Evolutionary conservation across 371 early-diverging fungal species (phyloP).

Genomic region (Dinochytrium kinnereticum): DNA sequence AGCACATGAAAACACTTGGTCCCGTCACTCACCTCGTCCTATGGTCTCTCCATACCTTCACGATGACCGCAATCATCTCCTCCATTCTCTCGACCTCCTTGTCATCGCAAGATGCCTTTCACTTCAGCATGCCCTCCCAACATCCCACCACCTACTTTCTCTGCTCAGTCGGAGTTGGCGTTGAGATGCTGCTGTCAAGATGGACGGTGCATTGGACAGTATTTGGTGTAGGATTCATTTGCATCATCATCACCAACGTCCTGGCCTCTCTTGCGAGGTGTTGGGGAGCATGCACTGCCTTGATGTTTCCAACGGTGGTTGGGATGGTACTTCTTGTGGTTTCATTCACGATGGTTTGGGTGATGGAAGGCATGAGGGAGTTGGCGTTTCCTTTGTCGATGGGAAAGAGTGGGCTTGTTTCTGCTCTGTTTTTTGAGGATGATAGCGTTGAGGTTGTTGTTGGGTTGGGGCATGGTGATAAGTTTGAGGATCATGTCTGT

Average conservation of each 20-base stretch:
- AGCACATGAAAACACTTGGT: background rate
- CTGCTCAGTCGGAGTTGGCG: background rate
- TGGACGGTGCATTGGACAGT: conserved; percentile 1
- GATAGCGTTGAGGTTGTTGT: background rate
- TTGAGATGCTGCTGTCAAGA: background rate
- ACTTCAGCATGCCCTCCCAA: conserved; percentile 11
- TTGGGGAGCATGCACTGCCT: background rate
- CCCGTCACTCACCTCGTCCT: conserved; percentile 22
- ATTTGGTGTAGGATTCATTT: background rate
- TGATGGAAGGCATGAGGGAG: background rate
- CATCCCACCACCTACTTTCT: background rate
- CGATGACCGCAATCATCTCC: conserved; percentile 24
- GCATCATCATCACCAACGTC: background rate
- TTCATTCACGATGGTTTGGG: background rate
- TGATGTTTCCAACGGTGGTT: background rate
- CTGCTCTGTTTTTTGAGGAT: background rate
- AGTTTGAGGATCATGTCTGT: background rate
- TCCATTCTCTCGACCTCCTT: background rate
- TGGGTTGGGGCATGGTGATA: background rate
- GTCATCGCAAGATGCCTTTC: background rate
- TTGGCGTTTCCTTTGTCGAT: background rate
- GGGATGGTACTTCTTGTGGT: background rate
- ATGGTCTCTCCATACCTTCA: conserved; percentile 30
- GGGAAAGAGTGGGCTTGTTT: background rate
- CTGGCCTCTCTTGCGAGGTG: background rate